Conservation (phyloP, 192 early-diverging fungal species). For the Umbelopsis sp. region DNA sequence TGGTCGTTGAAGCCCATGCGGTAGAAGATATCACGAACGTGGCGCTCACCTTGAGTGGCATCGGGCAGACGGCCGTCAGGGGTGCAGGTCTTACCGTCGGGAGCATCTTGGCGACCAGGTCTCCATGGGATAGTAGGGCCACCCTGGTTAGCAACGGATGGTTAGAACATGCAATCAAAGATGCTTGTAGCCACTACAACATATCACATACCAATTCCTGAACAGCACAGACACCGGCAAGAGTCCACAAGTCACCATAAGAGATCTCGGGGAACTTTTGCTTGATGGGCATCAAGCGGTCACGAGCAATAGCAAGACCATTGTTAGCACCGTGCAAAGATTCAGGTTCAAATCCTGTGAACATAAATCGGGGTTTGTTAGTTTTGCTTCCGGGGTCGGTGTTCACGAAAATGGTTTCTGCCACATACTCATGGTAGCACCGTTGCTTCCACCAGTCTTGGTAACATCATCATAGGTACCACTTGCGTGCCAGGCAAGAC, state of each 20-base stretch:
- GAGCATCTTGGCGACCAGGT: constrained; percentile 63
- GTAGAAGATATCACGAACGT: constrained; percentile 80
- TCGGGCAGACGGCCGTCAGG: constrained; percentile 84
- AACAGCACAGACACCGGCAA: constrained; percentile 76
- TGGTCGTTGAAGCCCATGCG: constrained; percentile 77
- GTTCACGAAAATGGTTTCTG: not conserved
- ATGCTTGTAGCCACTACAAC: not conserved
- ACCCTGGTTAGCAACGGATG: constrained; percentile 42
- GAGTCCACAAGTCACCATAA: constrained; percentile 83
- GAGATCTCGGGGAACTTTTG: constrained; percentile 79
- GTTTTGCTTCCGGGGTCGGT: not conserved
- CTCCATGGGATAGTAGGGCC: constrained; percentile 79
- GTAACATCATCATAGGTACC: constrained; percentile 75
- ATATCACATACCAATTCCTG: constrained; percentile 61
- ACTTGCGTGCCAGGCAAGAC: constrained; percentile 85
- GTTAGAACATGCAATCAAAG: not conserved
- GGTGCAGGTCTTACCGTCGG: constrained; percentile 47
- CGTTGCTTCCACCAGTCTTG: constrained; percentile 74
- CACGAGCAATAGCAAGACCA: constrained; percentile 73
- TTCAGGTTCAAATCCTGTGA: constrained; percentile 60
- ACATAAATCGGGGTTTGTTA: not conserved
- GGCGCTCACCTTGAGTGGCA: constrained; percentile 63
- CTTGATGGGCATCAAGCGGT: constrained; percentile 76
- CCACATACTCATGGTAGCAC: constrained; percentile 68
- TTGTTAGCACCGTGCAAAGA: constrained; percentile 72